phyloP scores from a whole-genome alignment of 768 basidiomycete species.

The Panus rudis region DNA sequence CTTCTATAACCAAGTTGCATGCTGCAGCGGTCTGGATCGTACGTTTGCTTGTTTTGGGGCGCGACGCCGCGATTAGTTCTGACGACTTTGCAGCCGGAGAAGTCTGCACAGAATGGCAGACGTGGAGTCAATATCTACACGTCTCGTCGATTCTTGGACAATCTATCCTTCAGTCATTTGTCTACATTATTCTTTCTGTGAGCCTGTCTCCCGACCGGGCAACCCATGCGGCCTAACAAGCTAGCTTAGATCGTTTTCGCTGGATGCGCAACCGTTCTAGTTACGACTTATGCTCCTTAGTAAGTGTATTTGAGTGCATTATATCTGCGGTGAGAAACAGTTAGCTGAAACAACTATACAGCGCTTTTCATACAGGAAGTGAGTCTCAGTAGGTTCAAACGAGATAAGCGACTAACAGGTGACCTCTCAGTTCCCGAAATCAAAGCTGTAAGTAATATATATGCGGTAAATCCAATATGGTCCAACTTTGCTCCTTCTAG shows the following conservation, averaged over 20 bases:
- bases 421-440: constrained; percentile 59
- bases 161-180: constrained; percentile 56
- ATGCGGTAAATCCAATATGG: too few species aligned
- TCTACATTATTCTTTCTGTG: constrained; percentile 62
- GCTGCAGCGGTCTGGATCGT: constrained; percentile 60
- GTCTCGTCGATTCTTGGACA: constrained; percentile 50
- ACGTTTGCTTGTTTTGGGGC: constrained; percentile 21
- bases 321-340: too few species aligned
- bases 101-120: constrained; percentile 57
- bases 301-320: constrained; percentile 37
- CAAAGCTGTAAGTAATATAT: constrained; percentile 48
- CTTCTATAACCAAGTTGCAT: constrained; percentile 66
- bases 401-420: too few species aligned
- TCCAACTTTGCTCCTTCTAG: too few species aligned
- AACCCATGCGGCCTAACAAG: too few species aligned
- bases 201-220: constrained; percentile 19
- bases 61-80: too few species aligned
- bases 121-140: constrained; percentile 56
- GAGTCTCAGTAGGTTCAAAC: constrained; percentile 22
- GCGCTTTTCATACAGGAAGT: constrained; percentile 80
- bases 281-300: constrained; percentile 65
- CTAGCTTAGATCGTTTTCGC: constrained; percentile 59
- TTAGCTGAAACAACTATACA: too few species aligned
- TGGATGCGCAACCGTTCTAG: constrained; percentile 55
- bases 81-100: constrained; percentile 47